Evolutionary conservation across 2,329 filamentous ascomycete genomes (phyloP).

Genomic region (Ascocoryne sarcoides): DNA sequence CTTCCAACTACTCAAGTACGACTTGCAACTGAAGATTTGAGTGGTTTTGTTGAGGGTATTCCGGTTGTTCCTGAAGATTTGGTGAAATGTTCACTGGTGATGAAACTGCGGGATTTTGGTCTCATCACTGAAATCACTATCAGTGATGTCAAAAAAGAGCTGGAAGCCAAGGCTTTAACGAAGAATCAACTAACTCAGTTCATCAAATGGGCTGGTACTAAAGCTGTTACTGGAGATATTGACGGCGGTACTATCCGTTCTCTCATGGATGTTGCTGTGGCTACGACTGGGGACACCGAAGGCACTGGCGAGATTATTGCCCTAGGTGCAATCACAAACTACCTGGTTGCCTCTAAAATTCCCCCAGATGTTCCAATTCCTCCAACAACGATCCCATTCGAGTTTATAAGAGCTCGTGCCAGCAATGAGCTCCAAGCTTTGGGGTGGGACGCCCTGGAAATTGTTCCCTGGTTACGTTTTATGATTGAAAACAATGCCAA

Average conservation of each 20-base stretch:
- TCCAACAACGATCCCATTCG: conserved; percentile 71
- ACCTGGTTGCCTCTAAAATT: conserved; percentile 68
- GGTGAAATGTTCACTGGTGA: conserved; percentile 65
- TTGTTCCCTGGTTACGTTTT: conserved; percentile 78
- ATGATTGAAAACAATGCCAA: conserved; percentile 59
- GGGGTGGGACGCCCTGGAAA: conserved; percentile 77
- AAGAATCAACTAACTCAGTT: conserved; percentile 75
- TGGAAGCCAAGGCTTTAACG: conserved; percentile 73
- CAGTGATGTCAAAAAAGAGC: conserved; percentile 72
- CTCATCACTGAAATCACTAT: conserved; percentile 83
- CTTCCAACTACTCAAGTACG: conserved; percentile 77
- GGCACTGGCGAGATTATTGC: conserved; percentile 65
- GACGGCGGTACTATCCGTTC: conserved; percentile 57
- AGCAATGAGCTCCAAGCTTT: conserved; percentile 65
- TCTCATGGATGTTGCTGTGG: conserved; percentile 74
- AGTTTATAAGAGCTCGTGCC: conserved; percentile 65
- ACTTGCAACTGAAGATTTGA: conserved; percentile 56
- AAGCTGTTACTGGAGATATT: conserved; percentile 62
- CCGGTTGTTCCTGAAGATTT: conserved; percentile 75
- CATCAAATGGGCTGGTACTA: conserved; percentile 72
- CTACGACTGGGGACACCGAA: conserved; percentile 50
- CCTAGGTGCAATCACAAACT: conserved; percentile 66
- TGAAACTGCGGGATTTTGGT: conserved; percentile 73
- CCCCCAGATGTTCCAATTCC: conserved; percentile 75
- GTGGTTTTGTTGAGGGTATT: conserved; percentile 76